Evolutionary conservation across 768 basidiomycete genomes (phyloP), one percentile per base, ranked within the genome.

Genomic region (Mycena haematopus): DNA sequence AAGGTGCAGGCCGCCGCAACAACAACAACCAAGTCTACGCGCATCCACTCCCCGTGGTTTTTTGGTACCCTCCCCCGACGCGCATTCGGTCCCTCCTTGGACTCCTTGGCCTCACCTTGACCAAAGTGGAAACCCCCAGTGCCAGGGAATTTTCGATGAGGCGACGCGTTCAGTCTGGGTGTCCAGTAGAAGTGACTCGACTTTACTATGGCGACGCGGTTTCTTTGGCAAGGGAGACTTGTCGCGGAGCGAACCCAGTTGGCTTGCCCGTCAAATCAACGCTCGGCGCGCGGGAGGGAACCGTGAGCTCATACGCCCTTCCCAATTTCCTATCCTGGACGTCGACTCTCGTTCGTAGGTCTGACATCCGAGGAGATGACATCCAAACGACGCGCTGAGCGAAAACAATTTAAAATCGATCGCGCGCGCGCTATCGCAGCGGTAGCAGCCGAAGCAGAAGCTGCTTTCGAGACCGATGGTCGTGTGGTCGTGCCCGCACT

Each of bases 171-270:
- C 92, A 0, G 91, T 98, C 10, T 97, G 95, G 95, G 82, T 99
- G 3, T 78, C 83, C 0, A 82, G 88, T 60, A 74, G 79, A 27
- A 80, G 75, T 24, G 86, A 95, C 72, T 86, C 87, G 46, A 80
- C 80, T 65, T 76, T 89, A 6, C 81, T 99, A 38, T 99, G 97
- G 92, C 80, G 85, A 49, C 78, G 91, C 62, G 97, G 97, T 0
- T 98, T 99, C 78, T 99, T 99, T 74, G 97, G 97, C 24, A 99
- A 99, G 75, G 97, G 97, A 1, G 91, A 92, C 72, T 79, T 99
- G 55, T 96, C 93, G 42, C 77, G 97, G 60, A 97, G 95, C 74
- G 97, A 99, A 74, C 96, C 96, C 9, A 93, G 87, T 58, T 99
- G 97, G 97, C 79, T 89, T 62, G 84, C 88, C 21, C 80, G 97